These are phyloP conservation scores for Colletotrichum falcatum DNA, from an alignment of 2,329 filamentous ascomycete genomes.

Conservation along the genomic window DNA sequence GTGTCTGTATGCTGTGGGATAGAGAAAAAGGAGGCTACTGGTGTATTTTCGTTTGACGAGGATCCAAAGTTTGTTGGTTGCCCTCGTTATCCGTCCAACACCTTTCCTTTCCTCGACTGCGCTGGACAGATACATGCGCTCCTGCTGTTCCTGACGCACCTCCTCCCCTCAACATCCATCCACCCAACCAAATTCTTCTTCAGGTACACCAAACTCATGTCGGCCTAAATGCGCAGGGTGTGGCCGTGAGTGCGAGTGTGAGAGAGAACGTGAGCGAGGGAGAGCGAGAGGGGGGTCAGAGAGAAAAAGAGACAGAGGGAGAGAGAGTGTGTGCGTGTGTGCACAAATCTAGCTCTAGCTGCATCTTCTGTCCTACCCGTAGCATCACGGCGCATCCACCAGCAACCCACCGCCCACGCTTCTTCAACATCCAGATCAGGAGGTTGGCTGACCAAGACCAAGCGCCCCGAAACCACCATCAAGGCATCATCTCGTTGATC, in stretches of 20 bases:
- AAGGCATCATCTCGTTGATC: conserved; percentile 8
- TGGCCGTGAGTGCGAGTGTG: not conserved
- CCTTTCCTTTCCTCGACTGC: not conserved
- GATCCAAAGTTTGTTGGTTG: conserved; percentile 3
- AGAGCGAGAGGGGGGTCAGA: not conserved
- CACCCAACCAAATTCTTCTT: not conserved
- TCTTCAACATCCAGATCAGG: conserved; percentile 20
- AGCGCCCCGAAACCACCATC: not conserved
- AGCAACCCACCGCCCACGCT: conserved; percentile 2
- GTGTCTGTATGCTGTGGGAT: too few species aligned
- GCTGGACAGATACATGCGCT: conserved; percentile 1
- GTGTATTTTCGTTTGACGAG: not conserved
- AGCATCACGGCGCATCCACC: conserved; percentile 11
- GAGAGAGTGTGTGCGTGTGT: not conserved
- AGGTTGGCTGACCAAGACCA: conserved; percentile 3
- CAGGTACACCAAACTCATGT: not conserved
- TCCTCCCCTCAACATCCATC: not conserved
- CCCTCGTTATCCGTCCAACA: not conserved
- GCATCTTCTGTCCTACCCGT: not conserved
- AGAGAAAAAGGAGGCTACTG: not conserved
- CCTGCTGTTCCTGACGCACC: not conserved
- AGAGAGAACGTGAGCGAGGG: too few species aligned
- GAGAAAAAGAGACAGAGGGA: not conserved
- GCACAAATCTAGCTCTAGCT: not conserved
- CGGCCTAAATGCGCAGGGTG: not conserved